These are phyloP conservation scores for Malassezia sp. DNA, from an alignment of 1,284 basidiomycete species.

Conservation along the genomic window DNA sequence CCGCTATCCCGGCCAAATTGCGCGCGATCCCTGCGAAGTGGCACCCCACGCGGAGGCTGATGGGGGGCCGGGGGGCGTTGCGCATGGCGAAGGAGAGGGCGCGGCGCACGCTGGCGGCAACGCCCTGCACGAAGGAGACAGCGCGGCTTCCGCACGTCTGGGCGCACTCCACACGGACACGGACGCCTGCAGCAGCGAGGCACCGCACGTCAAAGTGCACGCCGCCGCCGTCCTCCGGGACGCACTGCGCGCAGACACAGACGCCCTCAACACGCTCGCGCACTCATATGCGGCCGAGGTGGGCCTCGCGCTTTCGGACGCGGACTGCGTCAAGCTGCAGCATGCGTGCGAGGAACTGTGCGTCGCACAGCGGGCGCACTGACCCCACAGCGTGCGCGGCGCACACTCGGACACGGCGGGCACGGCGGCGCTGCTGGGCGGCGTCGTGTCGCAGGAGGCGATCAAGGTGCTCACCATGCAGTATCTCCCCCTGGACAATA, in stretches of 20 bases:
- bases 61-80: too few relatives aligned
- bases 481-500: conserved; percentile 80
- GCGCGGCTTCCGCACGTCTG: too few relatives aligned
- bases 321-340: neutral
- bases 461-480: conserved; percentile 96
- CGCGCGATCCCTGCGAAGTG: too few relatives aligned
- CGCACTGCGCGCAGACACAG: neutral
- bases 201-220: neutral
- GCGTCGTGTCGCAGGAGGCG: conserved; percentile 86
- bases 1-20: conserved; percentile 50
- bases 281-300: neutral
- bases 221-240: neutral
- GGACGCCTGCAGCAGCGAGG: too few relatives aligned
- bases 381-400: conserved; percentile 52
- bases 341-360: conserved; percentile 7
- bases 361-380: neutral
- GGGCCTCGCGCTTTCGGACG: neutral
- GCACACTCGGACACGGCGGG: conserved; percentile 72
- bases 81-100: too few relatives aligned
- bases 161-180: too few relatives aligned
- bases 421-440: conserved; percentile 83
- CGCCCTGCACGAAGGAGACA: too few relatives aligned
- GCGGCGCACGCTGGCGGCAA: too few relatives aligned
- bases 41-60: too few relatives aligned
- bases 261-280: neutral